Evolutionary conservation across 2,329 filamentous ascomycete genomes (phyloP), one percentile per base, ranked within the genome.

Genomic region (Xylaria sp.): DNA sequence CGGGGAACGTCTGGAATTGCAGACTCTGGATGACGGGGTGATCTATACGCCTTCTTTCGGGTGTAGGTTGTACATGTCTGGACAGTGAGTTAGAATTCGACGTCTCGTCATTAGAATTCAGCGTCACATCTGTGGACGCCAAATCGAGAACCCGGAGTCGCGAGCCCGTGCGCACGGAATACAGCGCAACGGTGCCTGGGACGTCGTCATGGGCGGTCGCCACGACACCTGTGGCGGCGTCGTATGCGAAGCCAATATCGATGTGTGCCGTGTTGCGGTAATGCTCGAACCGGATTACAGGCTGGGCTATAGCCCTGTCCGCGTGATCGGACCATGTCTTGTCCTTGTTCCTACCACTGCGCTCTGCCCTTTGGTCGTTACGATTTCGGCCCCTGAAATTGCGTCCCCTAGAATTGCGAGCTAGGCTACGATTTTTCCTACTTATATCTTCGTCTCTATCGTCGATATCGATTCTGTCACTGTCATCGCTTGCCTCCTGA

Each of bases 121-220:
- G 25, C 0, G 20, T 7, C 5, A 13, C 25, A 3, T 41, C 46
- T 15, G 28, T 28, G 28, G 57, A 39, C 9, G 72, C 67, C 9
- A 32, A 23, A 59, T 77, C 74, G 18, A 78, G 51, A 23, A 66
- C 72, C 0, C 68, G 69, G 5, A 89, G 70, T 12, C 76, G 74
- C 12, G 78, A 70, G 0, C 87, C 87, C 1, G 83, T 84, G 8
- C 72, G 73, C 7, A 87, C 74, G 9, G 86, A 88, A 72, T 87
- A 88, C 13, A 89, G 72, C 1, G 74, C 81, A 0, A 89, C 78
- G 0, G 77, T 82, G 12, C 82, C 83, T 0, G 61, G 63, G 13
- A 28, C n/a, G 57, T 86, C 81, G 48, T 86, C 84, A 56, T 88
- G 86, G 0, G 85, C 86, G 0, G 87, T 85, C 0, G 88, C 88